Evolutionary conservation across 2,329 filamentous ascomycete species (phyloP), one percentile per base, ranked within the genome.

Genomic region (Trichophyton verrucosum): DNA sequence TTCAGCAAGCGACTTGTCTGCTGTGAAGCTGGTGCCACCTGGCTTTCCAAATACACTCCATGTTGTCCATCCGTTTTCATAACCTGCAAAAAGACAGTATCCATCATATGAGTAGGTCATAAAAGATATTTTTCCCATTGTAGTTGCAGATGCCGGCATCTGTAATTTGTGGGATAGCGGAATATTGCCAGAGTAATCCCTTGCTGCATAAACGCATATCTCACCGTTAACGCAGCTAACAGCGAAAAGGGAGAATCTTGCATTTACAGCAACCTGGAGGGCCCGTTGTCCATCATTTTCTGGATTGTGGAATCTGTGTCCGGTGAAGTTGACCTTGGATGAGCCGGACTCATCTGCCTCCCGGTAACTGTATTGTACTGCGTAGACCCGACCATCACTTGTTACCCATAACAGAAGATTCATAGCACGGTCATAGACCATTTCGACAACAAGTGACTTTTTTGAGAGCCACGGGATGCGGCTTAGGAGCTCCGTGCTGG

Each of bases 31-130:
- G 66, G 85, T 89, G 60, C 87, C 91, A 13, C 91, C 86, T 1
- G 87, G 82, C 73, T 96, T 96, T 38, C 94, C 94, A 73, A 95
- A 99, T 42, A 97, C 94, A 71, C 92, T 97, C 92, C 92, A 99
- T 55, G 86, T 92, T 3, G 89, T 87, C 94, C 94, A 99, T 0
- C 94, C 95, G 62, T 86, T 85, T 68, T 94, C 86, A 69, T 92
- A 97, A 1, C 92, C 94, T 49, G 88, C 91, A 73, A 99, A 96
- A 7, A 99, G 81, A 71, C 91, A 96, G 72, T 97, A 96, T 17
- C 94, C 94, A 72, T 99, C 94, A 0, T 92, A 91, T 0, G 94
- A 96, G 76, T 96, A 99, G 63, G 77, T 84, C 65, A 99, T 74
- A 33, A 85, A 87, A 1, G 83, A 90, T 58, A 96, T 76, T 11